Evolutionary conservation across 2,329 filamentous ascomycete species (phyloP).

Genomic region (Venturia asperata): DNA sequence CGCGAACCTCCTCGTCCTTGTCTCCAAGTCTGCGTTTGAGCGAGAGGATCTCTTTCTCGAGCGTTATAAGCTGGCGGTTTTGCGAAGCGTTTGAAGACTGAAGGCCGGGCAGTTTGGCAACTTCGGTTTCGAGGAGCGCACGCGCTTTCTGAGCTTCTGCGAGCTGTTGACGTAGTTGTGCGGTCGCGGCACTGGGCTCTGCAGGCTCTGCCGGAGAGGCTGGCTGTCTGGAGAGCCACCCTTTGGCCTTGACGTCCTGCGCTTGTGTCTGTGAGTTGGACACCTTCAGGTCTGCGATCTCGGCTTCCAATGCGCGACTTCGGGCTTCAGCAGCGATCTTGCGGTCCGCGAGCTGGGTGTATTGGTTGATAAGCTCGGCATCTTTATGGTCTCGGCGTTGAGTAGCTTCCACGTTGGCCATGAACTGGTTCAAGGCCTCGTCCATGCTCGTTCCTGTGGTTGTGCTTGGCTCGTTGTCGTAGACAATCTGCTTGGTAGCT

Average conservation of each 20-base stretch:
- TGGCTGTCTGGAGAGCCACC: background rate
- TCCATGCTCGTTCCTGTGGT: conserved; percentile 10
- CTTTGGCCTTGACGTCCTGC: conserved; percentile 3
- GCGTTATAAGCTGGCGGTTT: background rate
- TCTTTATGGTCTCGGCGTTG: conserved; percentile 16
- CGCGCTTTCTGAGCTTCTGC: conserved; percentile 18
- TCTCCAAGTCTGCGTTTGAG: conserved; percentile 66
- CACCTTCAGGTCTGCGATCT: background rate
- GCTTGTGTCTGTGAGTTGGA: background rate
- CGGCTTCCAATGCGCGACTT: conserved; percentile 5
- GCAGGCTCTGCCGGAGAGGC: background rate
- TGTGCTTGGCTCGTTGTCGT: background rate
- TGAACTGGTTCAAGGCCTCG: conserved; percentile 11
- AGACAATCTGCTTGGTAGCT: conserved; percentile 3
- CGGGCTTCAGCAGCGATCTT: conserved; percentile 12
- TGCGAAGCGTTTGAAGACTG: conserved; percentile 8
- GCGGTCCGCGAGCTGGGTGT: conserved; percentile 11
- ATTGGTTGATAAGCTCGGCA: conserved; percentile 14
- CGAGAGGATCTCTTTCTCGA: conserved; percentile 48
- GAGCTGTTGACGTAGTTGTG: conserved; percentile 13
- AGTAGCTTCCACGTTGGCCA: conserved; percentile 15
- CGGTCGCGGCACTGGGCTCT: background rate
- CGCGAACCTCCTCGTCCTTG: conserved; percentile 74
- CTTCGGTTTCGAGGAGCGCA: conserved; percentile 12
- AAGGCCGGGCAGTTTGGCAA: conserved; percentile 6